Base-by-base conservation (phyloP, 345 rosid genomes). In the Brassica rapa region DNA sequence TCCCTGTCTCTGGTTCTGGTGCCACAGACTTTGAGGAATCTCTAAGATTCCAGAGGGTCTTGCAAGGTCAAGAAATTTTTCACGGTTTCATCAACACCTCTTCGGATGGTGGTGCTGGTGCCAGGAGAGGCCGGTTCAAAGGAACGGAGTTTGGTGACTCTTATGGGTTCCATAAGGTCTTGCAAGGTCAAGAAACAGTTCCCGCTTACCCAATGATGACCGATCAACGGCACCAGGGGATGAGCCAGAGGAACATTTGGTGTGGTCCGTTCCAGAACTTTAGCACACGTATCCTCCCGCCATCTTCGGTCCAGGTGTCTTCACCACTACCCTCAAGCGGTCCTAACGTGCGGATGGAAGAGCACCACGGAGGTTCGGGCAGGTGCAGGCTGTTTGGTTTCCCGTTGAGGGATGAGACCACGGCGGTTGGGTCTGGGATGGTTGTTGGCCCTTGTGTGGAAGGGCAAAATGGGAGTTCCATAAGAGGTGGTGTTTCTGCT, bases 21-120 rank as follows among this genome's bases (percentile, higher is more conserved):
- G 84, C 88, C 75, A 71, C 93, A 39, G 96, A 90, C 98, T 91
- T 86, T 80, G 89, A 88, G 90, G 99, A 91, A 85, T 86, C 99
- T 78, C 68, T 79, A 43, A 84, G 98, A 85, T 90, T 93, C 95
- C 99, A 86, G 86, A 91, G 93, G 96, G 97, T 93, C 98, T 96
- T 96, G 99, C 99, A 93, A 96, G 99, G 99, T 96, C 99, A 96
- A 96, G 99, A 96, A 96, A 93, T 85, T 71, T 82, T 85, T 73
- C 88, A 89, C 82, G 87, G 90, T 75, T 81, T 75, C 39, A 75
- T 65, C 76, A 86, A 83, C 78, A 39, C 86, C 70, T 86, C 62
- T 69, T 88, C 81, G 59, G 87, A 91, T 71, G 82, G 80, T 83
- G 84, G 83, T 80, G 84, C 79, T 74, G 92, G 74, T 62, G 83